Percentiles rank a stretch among this genome's conserved stretches.
phyloP scores from a whole-genome alignment of 1,139 yeast species.

The Arxiozyma heterogenica region DNA sequence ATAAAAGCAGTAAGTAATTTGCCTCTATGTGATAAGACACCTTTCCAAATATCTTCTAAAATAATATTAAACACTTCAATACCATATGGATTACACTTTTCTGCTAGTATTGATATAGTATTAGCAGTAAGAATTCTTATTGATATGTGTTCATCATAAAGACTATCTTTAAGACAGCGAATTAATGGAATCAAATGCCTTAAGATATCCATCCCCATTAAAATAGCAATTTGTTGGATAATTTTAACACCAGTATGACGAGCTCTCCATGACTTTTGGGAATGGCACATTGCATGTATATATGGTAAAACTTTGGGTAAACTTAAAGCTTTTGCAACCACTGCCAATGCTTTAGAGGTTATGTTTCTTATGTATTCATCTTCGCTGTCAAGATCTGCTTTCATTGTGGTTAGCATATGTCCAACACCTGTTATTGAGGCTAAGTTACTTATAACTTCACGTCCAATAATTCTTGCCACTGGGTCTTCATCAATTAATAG shows the following conservation, averaged over 20 bases:
- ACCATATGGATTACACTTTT: constrained; percentile 83
- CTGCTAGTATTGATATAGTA: constrained; percentile 70
- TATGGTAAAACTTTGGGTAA: constrained; percentile 66
- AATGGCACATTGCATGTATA: constrained; percentile 68
- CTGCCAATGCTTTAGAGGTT: constrained; percentile 75
- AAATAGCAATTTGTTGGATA: constrained; percentile 63
- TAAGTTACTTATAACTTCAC: constrained; percentile 66
- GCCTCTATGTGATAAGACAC: constrained; percentile 71
- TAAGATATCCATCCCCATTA: constrained; percentile 64
- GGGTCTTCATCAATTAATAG: constrained; percentile 71
- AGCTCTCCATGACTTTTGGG: constrained; percentile 76
- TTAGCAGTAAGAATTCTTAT: constrained; percentile 64
- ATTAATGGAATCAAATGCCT: constrained; percentile 67
- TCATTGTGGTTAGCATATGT: constrained; percentile 62
- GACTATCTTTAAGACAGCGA: constrained; percentile 47
- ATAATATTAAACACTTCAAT: constrained; percentile 63
- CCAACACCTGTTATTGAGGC: constrained; percentile 79
- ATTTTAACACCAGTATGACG: constrained; percentile 80
- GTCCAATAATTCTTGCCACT: constrained; percentile 64
- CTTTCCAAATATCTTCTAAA: constrained; percentile 74
- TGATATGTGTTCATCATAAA: constrained; percentile 63
- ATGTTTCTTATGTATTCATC: constrained; percentile 78
- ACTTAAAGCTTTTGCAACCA: constrained; percentile 76
- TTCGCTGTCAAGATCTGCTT: constrained; percentile 74
- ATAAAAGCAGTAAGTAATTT: constrained; percentile 66